Evolutionary conservation across 2,329 filamentous ascomycete species (phyloP).

Genomic region (Seiridium cupressi): DNA sequence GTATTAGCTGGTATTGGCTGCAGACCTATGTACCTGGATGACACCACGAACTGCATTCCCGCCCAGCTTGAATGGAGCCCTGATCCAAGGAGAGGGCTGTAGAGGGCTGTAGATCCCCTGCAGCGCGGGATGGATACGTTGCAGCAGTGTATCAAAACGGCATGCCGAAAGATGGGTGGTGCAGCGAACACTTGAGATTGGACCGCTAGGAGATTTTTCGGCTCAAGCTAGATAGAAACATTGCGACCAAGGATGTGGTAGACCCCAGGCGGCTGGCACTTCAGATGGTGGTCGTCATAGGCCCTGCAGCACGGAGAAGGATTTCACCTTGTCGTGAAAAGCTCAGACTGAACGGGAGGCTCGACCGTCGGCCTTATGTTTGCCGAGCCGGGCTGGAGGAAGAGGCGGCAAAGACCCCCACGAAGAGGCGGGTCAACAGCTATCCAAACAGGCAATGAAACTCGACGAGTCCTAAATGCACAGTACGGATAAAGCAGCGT

Average conservation of each 20-base stretch:
- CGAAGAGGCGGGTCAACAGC: not conserved
- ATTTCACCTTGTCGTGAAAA: not conserved
- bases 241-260: not conserved
- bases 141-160: conserved; percentile 4
- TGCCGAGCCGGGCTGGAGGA: not conserved
- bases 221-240: not conserved
- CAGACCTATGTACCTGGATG: not conserved
- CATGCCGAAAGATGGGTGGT: not conserved
- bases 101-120: not conserved
- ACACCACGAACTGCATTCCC: conserved; percentile 2
- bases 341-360: not conserved
- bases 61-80: not conserved
- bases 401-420: not conserved
- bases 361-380: not conserved
- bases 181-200: not conserved
- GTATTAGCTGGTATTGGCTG: not conserved
- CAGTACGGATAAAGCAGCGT: not conserved
- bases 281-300: conserved; percentile 1
- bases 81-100: not conserved
- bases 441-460: not conserved
- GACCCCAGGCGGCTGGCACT: not conserved
- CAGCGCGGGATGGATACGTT: conserved; percentile 2
- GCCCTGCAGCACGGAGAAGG: not conserved
- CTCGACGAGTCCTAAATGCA: not conserved
- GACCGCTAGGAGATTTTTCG: not conserved